Percentiles rank a stretch among this genome's conserved stretches.
Conservation (phyloP, 495 filamentous ascomycete species). For the Aspergillus conjunctus region DNA sequence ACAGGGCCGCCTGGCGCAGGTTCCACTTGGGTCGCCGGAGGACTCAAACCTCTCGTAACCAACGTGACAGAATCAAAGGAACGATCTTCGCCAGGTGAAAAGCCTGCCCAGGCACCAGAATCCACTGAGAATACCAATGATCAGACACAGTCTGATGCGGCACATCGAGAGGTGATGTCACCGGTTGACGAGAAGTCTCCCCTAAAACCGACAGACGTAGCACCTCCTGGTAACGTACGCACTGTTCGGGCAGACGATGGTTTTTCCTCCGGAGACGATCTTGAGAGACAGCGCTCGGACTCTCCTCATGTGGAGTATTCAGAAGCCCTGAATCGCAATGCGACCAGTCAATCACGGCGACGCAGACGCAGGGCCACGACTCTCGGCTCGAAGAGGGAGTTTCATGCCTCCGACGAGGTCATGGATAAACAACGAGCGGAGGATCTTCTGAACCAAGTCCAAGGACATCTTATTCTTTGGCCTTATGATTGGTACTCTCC, state of each 20-base stretch:
- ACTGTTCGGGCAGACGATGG: slow-evolving; percentile 31
- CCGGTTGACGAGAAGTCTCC: slow-evolving; percentile 49
- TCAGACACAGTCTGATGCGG: slow-evolving; percentile 29
- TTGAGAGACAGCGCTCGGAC: slow-evolving; percentile 38
- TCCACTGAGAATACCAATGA: slow-evolving; percentile 18
- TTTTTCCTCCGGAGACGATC: slow-evolving; percentile 30
- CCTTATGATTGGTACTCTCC: slow-evolving; percentile 79
- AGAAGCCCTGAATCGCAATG: slow-evolving; percentile 51
- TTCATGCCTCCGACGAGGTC: slow-evolving; percentile 71
- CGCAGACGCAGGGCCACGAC: slow-evolving; percentile 75
- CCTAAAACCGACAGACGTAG: slow-evolving; percentile 33
- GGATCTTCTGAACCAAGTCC: slow-evolving; percentile 76
- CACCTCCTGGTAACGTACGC: slow-evolving; percentile 19
- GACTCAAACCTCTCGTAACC: slow-evolving; percentile 27
- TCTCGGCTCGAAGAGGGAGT: slow-evolving; percentile 70
- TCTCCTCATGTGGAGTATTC: slow-evolving; percentile 49
- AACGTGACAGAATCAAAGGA: slow-evolving; percentile 26
- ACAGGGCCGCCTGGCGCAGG: slow-evolving; percentile 48
- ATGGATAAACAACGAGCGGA: slow-evolving; percentile 74
- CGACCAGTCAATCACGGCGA: slow-evolving; percentile 44
- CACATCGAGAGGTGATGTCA: slow-evolving; percentile 34
- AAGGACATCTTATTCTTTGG: slow-evolving; percentile 87
- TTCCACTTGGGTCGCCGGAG: slow-evolving; percentile 22
- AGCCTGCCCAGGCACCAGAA: slow-evolving; percentile 20
- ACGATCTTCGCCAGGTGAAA: slow-evolving; percentile 34